Evolutionary conservation across 768 basidiomycete species (phyloP).

Genomic region (Chalciporus chontae): DNA sequence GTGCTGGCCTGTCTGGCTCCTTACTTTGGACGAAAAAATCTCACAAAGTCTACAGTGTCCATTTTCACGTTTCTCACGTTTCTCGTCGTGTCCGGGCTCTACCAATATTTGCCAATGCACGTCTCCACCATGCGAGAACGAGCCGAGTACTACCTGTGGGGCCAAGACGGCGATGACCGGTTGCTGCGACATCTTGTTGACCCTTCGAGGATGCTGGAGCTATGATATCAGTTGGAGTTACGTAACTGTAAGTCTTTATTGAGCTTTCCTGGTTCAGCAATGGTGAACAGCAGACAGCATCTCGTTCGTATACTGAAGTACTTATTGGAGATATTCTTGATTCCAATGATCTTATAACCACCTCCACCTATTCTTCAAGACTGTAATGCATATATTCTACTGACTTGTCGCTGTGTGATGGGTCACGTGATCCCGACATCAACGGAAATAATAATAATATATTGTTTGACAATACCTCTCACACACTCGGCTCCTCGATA

Average conservation of each 20-base stretch:
- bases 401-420: neutral
- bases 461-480: neutral
- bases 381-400: conserved; percentile 17
- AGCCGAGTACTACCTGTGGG: conserved; percentile 62
- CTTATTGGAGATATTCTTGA: conserved; percentile 2
- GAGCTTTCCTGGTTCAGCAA: neutral
- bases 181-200: conserved; percentile 29
- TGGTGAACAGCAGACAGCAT: conserved; percentile 11
- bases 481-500: neutral
- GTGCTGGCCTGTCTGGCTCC: neutral
- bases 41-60: conserved; percentile 34
- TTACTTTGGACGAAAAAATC: neutral
- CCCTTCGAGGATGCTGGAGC: conserved; percentile 25
- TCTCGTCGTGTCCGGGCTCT: conserved; percentile 48
- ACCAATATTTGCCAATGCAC: conserved; percentile 60
- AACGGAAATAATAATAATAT: neutral
- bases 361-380: conserved; percentile 9
- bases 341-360: conserved; percentile 5
- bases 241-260: conserved; percentile 12
- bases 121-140: conserved; percentile 51
- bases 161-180: conserved; percentile 43
- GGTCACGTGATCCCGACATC: conserved; percentile 5
- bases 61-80: conserved; percentile 39
- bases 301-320: neutral
- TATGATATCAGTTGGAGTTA: conserved; percentile 12